Conservation (phyloP, 2,329 filamentous ascomycete species). For the Verticillium longisporum region DNA sequence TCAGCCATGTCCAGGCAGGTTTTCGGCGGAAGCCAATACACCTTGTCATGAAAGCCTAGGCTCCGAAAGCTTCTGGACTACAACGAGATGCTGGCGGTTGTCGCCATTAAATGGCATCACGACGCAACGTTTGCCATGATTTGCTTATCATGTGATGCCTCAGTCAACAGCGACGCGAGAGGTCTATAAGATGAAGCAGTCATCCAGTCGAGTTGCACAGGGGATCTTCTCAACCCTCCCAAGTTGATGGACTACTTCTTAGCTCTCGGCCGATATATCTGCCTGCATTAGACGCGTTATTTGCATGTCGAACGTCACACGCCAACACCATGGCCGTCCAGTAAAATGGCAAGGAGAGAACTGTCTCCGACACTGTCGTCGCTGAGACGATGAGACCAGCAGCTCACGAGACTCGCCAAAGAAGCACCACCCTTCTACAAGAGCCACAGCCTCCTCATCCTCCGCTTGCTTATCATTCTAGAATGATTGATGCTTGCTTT, state of each 20-base stretch:
- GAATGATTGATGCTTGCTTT: not conserved
- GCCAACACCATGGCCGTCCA: not conserved
- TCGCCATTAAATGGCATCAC: not conserved
- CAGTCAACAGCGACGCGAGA: not conserved
- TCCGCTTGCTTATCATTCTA: not conserved
- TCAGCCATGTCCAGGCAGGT: not conserved
- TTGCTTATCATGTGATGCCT: not conserved
- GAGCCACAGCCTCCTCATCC: not conserved
- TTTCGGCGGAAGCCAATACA: not conserved
- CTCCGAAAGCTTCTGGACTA: conserved; percentile 15
- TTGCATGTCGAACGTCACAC: not conserved
- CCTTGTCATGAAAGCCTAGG: not conserved
- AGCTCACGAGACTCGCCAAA: not conserved
- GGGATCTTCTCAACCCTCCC: not conserved
- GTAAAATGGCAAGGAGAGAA: not conserved
- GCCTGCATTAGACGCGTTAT: too few relatives aligned
- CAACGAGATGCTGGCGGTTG: not conserved
- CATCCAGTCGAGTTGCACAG: not conserved
- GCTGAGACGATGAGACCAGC: not conserved
- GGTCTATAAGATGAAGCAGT: not conserved
- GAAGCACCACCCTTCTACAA: conserved; percentile 1
- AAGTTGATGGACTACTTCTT: not conserved
- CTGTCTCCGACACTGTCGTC: not conserved
- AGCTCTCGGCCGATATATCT: too few relatives aligned
- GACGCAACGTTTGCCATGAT: not conserved